phyloP scores from a whole-genome alignment of 2,329 filamentous ascomycete genomes.

The Colletotrichum camelliae region DNA sequence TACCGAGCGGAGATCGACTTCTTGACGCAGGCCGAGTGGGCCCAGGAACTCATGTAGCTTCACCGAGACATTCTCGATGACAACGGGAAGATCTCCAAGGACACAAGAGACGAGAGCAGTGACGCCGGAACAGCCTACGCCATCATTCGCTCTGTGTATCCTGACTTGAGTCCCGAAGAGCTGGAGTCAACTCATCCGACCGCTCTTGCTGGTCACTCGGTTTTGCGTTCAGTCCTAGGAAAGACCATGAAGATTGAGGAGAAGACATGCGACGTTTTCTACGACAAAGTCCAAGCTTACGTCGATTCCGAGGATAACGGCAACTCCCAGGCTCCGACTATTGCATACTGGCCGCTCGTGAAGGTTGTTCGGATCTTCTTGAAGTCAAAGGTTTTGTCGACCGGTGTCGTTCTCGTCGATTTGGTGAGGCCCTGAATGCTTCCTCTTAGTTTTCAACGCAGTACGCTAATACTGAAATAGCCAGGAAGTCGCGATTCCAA shows the following conservation, averaged over 20 bases:
- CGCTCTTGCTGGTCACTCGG: not conserved
- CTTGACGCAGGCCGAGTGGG: slow-evolving; percentile 56
- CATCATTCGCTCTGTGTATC: slow-evolving; percentile 53
- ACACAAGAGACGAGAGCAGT: slow-evolving; percentile 44
- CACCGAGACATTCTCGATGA: slow-evolving; percentile 51
- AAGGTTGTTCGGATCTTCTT: slow-evolving; percentile 51
- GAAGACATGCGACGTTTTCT: not conserved
- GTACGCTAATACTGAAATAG: slow-evolving; percentile 24
- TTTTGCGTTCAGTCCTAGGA: not conserved
- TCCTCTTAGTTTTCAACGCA: slow-evolving; percentile 15
- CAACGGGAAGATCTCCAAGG: slow-evolving; percentile 40
- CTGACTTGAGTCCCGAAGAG: slow-evolving; percentile 22
- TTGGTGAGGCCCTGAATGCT: slow-evolving; percentile 37
- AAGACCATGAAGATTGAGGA: not conserved
- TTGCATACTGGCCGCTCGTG: slow-evolving; percentile 55
- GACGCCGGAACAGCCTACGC: slow-evolving; percentile 46
- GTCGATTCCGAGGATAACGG: not conserved
- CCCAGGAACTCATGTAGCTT: slow-evolving; percentile 53
- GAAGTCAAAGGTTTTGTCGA: slow-evolving; percentile 37
- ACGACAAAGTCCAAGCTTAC: not conserved
- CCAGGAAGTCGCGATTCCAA: slow-evolving; percentile 67
- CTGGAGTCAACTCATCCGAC: not conserved
- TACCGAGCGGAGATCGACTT: slow-evolving; percentile 66
- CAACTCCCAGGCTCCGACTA: not conserved
- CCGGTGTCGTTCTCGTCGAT: slow-evolving; percentile 46